Evolutionary conservation across 257 asterid species (phyloP), one percentile per base, ranked within the genome.

Genomic region (Solanum okadae): DNA sequence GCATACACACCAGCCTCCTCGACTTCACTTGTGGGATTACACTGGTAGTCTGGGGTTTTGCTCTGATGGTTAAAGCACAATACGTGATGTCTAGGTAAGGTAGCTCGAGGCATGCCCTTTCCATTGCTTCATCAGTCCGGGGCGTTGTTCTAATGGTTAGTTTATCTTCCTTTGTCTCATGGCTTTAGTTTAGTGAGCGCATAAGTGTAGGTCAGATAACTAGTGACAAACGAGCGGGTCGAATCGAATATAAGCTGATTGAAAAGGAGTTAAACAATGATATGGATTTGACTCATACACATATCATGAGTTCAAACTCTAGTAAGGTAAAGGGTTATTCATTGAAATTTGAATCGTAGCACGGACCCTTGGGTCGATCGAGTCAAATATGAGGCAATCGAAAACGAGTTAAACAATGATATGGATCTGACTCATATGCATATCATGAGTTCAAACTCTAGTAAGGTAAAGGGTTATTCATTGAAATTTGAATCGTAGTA

Each of bases 181-280:
- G 76, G 37, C 10, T 14, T 68, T 27, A 68, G 76, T 68, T 5
- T 68, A 13, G 3, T 68, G 5, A 13, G 37, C 0, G 2, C 20
- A 25, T 6, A 65, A 5, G 33, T 65, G 31, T 65, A 27, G 75
- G 4, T 67, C 4, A 12, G 5, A 68, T 18, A 52, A 16, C 4
- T 52, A 52, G 61, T 52, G 22, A 23, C 0, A 52, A 52, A 52
- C 4, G 23, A 52, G 23, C 0, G 1, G 23, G 0, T 52, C 1
- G 23, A 52, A 4, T 52, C 10, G 4, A 52, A 52, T 52, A 16
- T 6, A 1, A 16, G 23, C 0, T 0, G 10, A 52, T 52, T 0
- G 1, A 52, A 52, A 6, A 52, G 9, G 23, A 52, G 63, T 52
- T 52, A 52, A 49, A 52, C 23, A 52, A 2, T 52, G 61, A 52